Evolutionary conservation across 495 filamentous ascomycete genomes (phyloP), one percentile per base, ranked within the genome.

Genomic region (Evernia prunastri): DNA sequence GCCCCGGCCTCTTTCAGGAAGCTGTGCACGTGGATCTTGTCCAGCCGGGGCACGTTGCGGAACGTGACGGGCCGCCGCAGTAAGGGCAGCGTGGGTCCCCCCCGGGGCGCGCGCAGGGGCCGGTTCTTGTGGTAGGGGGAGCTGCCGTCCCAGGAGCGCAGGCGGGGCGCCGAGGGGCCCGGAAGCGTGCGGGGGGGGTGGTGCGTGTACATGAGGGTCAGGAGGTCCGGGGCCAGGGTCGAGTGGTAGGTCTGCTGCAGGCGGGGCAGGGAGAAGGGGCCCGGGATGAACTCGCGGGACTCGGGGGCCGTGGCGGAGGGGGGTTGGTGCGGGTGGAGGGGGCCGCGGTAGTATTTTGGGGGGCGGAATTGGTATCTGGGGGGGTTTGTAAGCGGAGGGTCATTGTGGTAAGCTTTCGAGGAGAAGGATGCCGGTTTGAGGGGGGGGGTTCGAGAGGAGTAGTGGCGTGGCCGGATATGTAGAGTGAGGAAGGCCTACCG

Each of bases 81-180:
- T 2, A 95, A 82, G 0, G 82, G 84, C 17, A 96, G 81, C 5
- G 79, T 75, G 20, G 79, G 76, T 39, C 80, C 76, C 56, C 94
- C 92, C 66, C 92, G 82, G 17, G 94, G 94, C 1, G 86, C 87
- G 37, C 93, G 89, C 67, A 89, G 84, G 3, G 87, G 86, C 56
- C 94, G 84, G 80, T 94, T 93, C 75, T 90, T 90, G 81, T 92
- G 91, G 75, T 97, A 98, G 3, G 91, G 92, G 2, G 90, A 96
- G 58, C 86, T 86, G 70, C 87, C 90, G 66, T 95, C 90, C 94
- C 94, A 98, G 66, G 77, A 73, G 47, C 94, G 88, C 58, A 97
- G 79, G 60, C 93, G 89, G 57, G 89, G 82, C 6, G 81, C 75
- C 71, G 86, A 82, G 23, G 80, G 76, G 11, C 84, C 81, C 15